These are phyloP conservation scores for Candida oleophila DNA, from an alignment of 805 yeast genomes.

Conservation along the genomic window DNA sequence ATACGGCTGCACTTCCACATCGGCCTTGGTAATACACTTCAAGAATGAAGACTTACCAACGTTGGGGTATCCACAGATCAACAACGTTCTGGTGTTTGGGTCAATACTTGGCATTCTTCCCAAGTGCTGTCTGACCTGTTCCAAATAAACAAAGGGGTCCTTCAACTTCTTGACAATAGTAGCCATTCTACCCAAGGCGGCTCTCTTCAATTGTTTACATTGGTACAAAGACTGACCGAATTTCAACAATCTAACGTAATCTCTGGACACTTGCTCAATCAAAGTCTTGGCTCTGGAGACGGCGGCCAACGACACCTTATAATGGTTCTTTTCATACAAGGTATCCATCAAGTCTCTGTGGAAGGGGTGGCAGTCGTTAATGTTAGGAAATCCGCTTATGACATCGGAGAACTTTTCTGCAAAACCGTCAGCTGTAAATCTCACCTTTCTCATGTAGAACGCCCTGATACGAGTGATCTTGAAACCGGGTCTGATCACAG, in stretches of 20 bases:
- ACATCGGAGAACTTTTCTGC: slow-evolving; percentile 87
- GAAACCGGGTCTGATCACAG: slow-evolving; percentile 97
- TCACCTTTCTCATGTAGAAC: slow-evolving; percentile 97
- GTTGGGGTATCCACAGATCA: slow-evolving; percentile 98
- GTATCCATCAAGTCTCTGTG: slow-evolving; percentile 98
- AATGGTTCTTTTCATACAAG: slow-evolving; percentile 95
- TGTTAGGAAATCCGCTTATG: slow-evolving; percentile 87
- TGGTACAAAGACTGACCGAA: slow-evolving; percentile 98
- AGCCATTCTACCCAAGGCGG: slow-evolving; percentile 99
- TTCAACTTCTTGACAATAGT: slow-evolving; percentile 93
- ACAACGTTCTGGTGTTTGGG: slow-evolving; percentile 96
- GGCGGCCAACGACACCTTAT: slow-evolving; percentile 94
- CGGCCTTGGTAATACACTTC: slow-evolving; percentile 92
- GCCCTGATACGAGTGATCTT: slow-evolving; percentile 94
- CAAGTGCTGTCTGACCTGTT: slow-evolving; percentile 98
- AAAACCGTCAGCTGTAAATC: slow-evolving; percentile 94
- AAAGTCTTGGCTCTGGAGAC: slow-evolving; percentile 90
- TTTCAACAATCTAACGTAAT: slow-evolving; percentile 88
- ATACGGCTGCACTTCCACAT: slow-evolving; percentile 98
- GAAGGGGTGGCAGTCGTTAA: slow-evolving; percentile 97
- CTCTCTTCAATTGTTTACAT: slow-evolving; percentile 97
- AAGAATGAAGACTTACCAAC: slow-evolving; percentile 98
- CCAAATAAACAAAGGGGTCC: slow-evolving; percentile 89
- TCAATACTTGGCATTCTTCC: slow-evolving; percentile 98
- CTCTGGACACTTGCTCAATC: slow-evolving; percentile 94